Evolutionary conservation across 1,284 basidiomycete species (phyloP).

Genomic region (Hymenochaete sp.): DNA sequence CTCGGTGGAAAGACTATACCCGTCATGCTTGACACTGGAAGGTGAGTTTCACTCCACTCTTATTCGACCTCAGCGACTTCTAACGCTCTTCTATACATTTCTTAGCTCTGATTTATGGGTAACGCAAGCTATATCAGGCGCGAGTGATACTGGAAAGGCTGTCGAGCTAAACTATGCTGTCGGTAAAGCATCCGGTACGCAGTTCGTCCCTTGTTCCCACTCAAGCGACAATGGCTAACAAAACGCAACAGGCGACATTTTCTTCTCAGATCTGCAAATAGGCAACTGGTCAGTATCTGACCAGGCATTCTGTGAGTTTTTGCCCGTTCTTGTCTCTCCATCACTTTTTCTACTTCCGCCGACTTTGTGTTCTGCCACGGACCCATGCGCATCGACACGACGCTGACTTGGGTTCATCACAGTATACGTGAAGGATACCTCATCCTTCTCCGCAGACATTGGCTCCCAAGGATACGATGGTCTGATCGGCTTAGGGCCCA

Average conservation of each 20-base stretch:
- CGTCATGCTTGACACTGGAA: constrained; percentile 42
- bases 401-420: constrained; percentile 11
- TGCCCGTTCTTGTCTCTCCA: background rate
- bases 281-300: constrained; percentile 48
- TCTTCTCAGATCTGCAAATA: constrained; percentile 47
- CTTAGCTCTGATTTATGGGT: constrained; percentile 61
- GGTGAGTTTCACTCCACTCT: constrained; percentile 21
- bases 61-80: background rate
- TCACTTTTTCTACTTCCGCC: background rate
- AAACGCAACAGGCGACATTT: constrained; percentile 46
- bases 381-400: background rate
- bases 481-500: constrained; percentile 67
- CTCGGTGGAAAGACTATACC: constrained; percentile 40
- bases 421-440: constrained; percentile 61
- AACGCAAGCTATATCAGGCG: constrained; percentile 35
- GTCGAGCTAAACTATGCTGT: constrained; percentile 58
- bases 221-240: background rate
- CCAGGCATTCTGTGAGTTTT: constrained; percentile 62
- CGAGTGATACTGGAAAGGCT: constrained; percentile 49
- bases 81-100: background rate
- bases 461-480: constrained; percentile 56
- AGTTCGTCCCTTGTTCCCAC: background rate
- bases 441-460: constrained; percentile 58
- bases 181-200: constrained; percentile 49
- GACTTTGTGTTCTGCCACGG: background rate